These are phyloP conservation scores for Dactylis glomerata DNA, from an alignment of 176 grass and related monocot species.

Conservation along the genomic window DNA sequence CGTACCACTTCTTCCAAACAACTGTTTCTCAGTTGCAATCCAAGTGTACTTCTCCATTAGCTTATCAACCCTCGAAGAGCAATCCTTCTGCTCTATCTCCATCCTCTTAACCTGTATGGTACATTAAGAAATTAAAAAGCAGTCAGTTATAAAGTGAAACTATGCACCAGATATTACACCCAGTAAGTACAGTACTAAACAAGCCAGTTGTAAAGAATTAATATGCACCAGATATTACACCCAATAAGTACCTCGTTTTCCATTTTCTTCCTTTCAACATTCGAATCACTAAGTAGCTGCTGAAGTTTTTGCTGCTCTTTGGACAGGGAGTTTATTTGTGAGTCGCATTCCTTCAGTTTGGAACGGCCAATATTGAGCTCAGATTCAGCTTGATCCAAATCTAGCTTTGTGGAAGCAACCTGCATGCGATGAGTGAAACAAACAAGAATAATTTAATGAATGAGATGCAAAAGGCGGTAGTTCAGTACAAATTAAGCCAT, in stretches of 20 bases:
- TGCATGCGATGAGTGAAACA: conserved; percentile 29
- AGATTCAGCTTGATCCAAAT: conserved; percentile 76
- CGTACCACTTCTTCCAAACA: conserved; percentile 86
- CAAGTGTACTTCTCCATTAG: conserved; percentile 84
- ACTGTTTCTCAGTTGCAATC: conserved; percentile 90
- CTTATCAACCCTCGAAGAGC: conserved; percentile 80
- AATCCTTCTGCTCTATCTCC: conserved; percentile 97
- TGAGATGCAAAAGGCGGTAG: neutral
- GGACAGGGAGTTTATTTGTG: conserved; percentile 60
- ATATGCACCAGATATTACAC: conserved; percentile 6
- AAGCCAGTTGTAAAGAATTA: conserved; percentile 10
- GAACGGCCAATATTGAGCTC: conserved; percentile 61
- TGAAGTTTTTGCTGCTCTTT: conserved; percentile 82
- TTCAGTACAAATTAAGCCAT: conserved; percentile 23
- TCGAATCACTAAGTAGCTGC: conserved; percentile 67
- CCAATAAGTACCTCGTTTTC: conserved; percentile 82
- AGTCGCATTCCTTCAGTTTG: conserved; percentile 93
- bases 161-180: neutral
- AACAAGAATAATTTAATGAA: conserved; percentile 11
- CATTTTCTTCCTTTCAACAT: conserved; percentile 88
- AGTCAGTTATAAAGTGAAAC: neutral
- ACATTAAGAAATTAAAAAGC: conserved; percentile 14
- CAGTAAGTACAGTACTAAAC: neutral
- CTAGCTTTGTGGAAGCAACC: conserved; percentile 68
- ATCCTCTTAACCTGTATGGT: conserved; percentile 78